These are phyloP conservation scores for Durio zibethinus DNA, from an alignment of 345 rosid species.

Conservation along the genomic window DNA sequence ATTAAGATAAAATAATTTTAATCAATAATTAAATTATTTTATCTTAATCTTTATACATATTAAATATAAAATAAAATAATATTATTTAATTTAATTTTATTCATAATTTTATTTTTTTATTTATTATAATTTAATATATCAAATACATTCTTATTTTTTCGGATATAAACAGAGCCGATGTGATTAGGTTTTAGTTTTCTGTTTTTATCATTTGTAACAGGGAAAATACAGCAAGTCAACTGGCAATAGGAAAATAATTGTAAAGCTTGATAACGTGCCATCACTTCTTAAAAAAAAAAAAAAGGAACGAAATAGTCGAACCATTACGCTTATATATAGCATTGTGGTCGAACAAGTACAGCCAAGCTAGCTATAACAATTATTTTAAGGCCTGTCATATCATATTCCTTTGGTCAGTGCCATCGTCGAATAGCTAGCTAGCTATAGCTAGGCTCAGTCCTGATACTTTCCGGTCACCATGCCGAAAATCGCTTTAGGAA, in stretches of 20 bases:
- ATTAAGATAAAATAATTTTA: too few relatives aligned
- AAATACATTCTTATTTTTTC: too few relatives aligned
- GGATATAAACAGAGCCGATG: too few relatives aligned
- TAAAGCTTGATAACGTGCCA: neutral
- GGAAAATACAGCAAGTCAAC: slow-evolving; percentile 1
- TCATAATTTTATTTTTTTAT: too few relatives aligned
- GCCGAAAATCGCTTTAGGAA: slow-evolving; percentile 70
- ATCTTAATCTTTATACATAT: too few relatives aligned
- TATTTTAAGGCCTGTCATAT: neutral
- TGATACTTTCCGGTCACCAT: slow-evolving; percentile 22
- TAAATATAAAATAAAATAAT: too few relatives aligned
- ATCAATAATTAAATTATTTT: too few relatives aligned
- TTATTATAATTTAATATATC: too few relatives aligned
- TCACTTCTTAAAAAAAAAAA: neutral
- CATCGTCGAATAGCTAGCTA: neutral
- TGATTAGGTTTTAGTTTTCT: too few relatives aligned
- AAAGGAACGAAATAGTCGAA: neutral
- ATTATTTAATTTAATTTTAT: too few relatives aligned
- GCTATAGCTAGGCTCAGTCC: neutral
- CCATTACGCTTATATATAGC: neutral
- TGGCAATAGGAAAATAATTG: neutral
- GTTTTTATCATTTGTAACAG: too few relatives aligned
- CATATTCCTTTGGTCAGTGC: neutral
- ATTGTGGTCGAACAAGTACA: neutral
- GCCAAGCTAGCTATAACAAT: neutral